These are phyloP conservation scores for Erythrobasidium yunnanense DNA, from an alignment of 768 basidiomycete genomes.

Conservation along the genomic window DNA sequence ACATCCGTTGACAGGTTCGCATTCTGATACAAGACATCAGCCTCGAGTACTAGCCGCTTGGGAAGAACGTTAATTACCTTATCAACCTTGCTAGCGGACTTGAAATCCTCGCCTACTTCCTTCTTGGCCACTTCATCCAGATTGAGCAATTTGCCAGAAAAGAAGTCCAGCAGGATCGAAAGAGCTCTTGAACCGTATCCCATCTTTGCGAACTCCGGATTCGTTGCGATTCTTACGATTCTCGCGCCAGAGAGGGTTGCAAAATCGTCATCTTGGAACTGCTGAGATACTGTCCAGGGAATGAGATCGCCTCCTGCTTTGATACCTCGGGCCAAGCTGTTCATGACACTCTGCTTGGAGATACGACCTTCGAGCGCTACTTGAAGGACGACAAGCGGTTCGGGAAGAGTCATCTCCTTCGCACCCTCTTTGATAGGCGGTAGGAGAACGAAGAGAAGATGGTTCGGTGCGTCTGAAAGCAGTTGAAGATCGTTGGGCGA, in stretches of 20 bases:
- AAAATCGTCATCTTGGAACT: conserved; percentile 90
- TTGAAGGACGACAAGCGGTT: conserved; percentile 88
- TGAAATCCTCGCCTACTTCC: conserved; percentile 51
- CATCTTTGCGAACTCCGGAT: conserved; percentile 96
- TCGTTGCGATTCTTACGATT: conserved; percentile 83
- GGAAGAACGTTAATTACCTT: conserved; percentile 30
- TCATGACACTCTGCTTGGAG: conserved; percentile 70
- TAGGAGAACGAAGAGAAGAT: conserved; percentile 87
- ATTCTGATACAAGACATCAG: conserved; percentile 39
- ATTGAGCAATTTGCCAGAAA: conserved; percentile 82
- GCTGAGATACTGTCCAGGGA: conserved; percentile 84
- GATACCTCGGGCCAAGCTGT: conserved; percentile 68
- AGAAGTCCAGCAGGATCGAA: conserved; percentile 75
- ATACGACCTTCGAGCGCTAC: conserved; percentile 93
- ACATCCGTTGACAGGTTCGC: conserved; percentile 64
- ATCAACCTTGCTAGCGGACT: conserved; percentile 46
- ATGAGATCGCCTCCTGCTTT: conserved; percentile 92
- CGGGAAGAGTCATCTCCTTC: conserved; percentile 60
- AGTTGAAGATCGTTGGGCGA: conserved; percentile 98
- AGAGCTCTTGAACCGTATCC: conserved; percentile 88
- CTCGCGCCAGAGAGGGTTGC: conserved; percentile 81
- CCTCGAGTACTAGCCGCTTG: not conserved
- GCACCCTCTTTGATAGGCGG: conserved; percentile 86
- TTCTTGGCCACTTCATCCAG: conserved; percentile 56
- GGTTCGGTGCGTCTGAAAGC: conserved; percentile 89